Evolutionary conservation across 1,284 basidiomycete genomes (phyloP).

Genomic region (Austropuccinia psidii): DNA sequence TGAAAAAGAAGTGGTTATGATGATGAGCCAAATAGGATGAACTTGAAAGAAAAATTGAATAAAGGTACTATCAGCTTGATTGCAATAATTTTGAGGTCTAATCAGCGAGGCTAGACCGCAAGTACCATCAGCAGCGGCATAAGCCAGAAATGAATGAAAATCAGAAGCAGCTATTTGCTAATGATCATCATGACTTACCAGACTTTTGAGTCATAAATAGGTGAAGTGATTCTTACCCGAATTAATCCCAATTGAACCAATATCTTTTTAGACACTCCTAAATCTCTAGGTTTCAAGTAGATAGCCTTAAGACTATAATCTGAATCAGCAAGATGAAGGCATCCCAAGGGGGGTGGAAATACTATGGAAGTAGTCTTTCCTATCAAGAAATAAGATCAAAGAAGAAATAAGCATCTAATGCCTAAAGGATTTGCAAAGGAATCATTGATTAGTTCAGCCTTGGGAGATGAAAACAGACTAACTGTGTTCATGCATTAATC

Average conservation of each 20-base stretch:
- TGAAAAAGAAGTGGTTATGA: too few species aligned
- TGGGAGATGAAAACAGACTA: too few species aligned
- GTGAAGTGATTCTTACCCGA: conserved; percentile 4
- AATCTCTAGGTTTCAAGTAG: conserved; percentile 17
- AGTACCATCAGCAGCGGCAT: conserved; percentile 71
- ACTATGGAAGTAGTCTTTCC: conserved; percentile 23
- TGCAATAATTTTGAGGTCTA: conserved; percentile 60
- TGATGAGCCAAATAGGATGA: too few species aligned
- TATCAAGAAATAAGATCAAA: neutral
- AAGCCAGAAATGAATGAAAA: conserved; percentile 73
- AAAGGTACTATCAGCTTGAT: too few species aligned
- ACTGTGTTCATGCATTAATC: conserved; percentile 65
- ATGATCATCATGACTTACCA: too few species aligned
- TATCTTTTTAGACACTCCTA: conserved; percentile 32
- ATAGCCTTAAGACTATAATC: conserved; percentile 29
- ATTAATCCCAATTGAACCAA: conserved; percentile 20
- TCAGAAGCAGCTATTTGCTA: conserved; percentile 69
- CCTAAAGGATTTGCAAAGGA: too few species aligned
- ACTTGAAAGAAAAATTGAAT: too few species aligned
- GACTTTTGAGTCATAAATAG: too few species aligned
- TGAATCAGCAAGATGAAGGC: conserved; percentile 22
- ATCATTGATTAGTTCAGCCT: too few species aligned
- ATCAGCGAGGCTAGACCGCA: conserved; percentile 62
- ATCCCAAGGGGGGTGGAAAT: conserved; percentile 18
- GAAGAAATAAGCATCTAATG: too few species aligned